Evolutionary conservation across 305 asterid species (phyloP).

Genomic region (Withania somnifera): DNA sequence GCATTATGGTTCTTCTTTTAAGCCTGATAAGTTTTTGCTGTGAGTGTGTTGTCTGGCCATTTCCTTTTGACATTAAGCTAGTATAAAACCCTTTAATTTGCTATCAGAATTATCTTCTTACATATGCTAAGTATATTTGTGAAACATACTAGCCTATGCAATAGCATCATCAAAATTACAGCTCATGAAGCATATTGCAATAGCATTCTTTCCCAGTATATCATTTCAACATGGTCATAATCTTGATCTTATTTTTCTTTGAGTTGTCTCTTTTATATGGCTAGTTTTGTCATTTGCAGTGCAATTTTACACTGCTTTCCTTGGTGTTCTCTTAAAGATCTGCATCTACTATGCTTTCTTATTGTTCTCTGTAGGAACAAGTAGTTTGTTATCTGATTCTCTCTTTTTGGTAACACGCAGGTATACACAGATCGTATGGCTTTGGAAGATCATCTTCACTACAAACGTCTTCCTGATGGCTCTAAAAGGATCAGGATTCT

Average conservation of each 20-base stretch:
- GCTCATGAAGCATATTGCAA: background rate
- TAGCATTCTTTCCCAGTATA: background rate
- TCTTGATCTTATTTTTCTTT: background rate
- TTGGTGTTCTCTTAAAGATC: background rate
- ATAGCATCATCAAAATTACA: background rate
- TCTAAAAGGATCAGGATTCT: constrained; percentile 76
- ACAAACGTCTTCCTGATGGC: constrained; percentile 81
- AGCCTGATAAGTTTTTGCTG: no score
- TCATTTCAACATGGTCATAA: background rate
- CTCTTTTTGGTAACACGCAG: constrained; percentile 15
- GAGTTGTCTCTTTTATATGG: background rate
- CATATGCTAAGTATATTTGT: no score
- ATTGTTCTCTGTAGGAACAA: background rate
- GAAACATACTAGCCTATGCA: no score
- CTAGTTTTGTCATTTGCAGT: background rate
- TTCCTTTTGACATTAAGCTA: no score
- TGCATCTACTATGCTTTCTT: background rate
- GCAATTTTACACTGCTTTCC: background rate
- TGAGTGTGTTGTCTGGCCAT: no score
- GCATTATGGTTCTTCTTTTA: no score
- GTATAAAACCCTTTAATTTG: no score
- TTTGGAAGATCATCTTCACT: constrained; percentile 29
- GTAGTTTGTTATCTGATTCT: background rate
- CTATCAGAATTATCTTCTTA: no score
- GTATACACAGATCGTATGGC: constrained; percentile 21